phyloP scores from a whole-genome alignment of 345 rosid species.

The Garcia nutans region DNA sequence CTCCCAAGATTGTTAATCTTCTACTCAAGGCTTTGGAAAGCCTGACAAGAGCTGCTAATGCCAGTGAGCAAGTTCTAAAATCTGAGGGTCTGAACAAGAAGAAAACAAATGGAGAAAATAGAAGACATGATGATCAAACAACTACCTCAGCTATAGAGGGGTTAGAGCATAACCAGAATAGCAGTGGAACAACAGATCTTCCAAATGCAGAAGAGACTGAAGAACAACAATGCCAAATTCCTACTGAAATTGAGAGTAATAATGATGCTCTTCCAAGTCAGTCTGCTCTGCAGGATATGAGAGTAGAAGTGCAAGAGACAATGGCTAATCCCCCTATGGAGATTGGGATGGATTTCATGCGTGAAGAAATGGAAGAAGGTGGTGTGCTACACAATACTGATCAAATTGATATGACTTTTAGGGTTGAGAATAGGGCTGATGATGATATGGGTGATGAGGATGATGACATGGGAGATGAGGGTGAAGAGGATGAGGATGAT shows the following conservation, averaged over 20 bases:
- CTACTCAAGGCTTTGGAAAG: slow-evolving; percentile 83
- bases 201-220: slow-evolving; percentile 44
- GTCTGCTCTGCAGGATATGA: slow-evolving; percentile 63
- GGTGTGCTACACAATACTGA: slow-evolving; percentile 50
- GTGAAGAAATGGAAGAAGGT: slow-evolving; percentile 77
- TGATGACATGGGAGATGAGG: slow-evolving; percentile 95
- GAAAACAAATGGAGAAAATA: slow-evolving; percentile 47
- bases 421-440: slow-evolving; percentile 73
- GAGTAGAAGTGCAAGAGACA: slow-evolving; percentile 61
- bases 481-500: slow-evolving; percentile 80
- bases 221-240: slow-evolving; percentile 48
- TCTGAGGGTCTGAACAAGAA: slow-evolving; percentile 61
- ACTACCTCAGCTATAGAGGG: slow-evolving; percentile 45
- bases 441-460: slow-evolving; percentile 90
- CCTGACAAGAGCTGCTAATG: slow-evolving; percentile 90
- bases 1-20: slow-evolving; percentile 84
- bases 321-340: slow-evolving; percentile 52
- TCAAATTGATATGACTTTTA: slow-evolving; percentile 83
- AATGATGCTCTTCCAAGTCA: slow-evolving; percentile 46
- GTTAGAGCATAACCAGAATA: slow-evolving; percentile 47
- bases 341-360: slow-evolving; percentile 79
- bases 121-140: slow-evolving; percentile 47
- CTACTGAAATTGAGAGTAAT: slow-evolving; percentile 48
- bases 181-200: slow-evolving; percentile 43
- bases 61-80: slow-evolving; percentile 69